Evolutionary conservation across 169 alveolate species (phyloP), one percentile per base, ranked within the genome.

Genomic region (Miamiensis avidus): DNA sequence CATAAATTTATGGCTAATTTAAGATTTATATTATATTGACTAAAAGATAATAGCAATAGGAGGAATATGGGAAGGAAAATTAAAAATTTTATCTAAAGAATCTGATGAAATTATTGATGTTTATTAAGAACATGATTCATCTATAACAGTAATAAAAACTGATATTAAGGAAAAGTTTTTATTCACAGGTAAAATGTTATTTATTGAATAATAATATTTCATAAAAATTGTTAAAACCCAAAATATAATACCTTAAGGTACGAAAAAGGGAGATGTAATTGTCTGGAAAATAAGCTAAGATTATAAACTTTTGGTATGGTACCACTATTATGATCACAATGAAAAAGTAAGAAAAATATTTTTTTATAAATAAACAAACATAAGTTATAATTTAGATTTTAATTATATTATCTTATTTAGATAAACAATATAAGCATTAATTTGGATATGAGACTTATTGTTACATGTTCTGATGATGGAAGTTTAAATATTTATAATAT

Each of bases 401-500:
- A 49, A 49, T 0, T n/a, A 0, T 25, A 32, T 31, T 16, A 1
- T 34, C 29, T 74, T 0, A 82, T 32, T 74, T 81, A 86, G 90
- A 81, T 79, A 25, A 86, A 49, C 34, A 30, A 75, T 25, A 92
- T 92, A 31, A 34, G 65, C 29, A 84, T 89, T 4, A 81, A 84
- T 34, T 87, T 88, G n/a, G 91, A 85, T 11, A 76, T 92, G 90
- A 73, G 79, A 25, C 0, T 85, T 27, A 89, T 78, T 84, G 88
- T 86, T 31, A 92, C 95, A 28, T 87, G 89, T 25, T 87, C 92
- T n/a, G 49, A 72, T 16, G 94, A 87, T 73, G 92, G 93, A 4
- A 64, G 81, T 1, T 82, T 90, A 26, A 87, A 89, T 84, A 72
- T 89, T 1, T 89, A 92, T 73, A 88, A 89, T 74, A 74, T 89